Conservation (phyloP, 176 grass and related monocot genomes). For the Rhipidocladum racemiflorum region DNA sequence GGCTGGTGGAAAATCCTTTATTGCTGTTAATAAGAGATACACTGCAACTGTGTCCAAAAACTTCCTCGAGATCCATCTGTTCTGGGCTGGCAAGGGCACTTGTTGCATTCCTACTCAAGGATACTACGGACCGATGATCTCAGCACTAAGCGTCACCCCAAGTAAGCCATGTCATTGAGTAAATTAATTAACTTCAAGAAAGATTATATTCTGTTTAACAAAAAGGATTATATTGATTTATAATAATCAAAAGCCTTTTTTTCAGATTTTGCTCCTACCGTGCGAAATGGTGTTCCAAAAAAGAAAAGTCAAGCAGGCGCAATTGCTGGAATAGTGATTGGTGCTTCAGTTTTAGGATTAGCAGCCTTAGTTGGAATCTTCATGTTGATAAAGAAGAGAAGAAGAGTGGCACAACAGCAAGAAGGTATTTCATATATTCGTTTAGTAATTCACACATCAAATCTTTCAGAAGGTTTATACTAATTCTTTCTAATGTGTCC, state of each 20-base stretch:
- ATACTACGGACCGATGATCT: slow-evolving; percentile 56
- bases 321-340: slow-evolving; percentile 49
- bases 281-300: slow-evolving; percentile 43
- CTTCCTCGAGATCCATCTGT: slow-evolving; percentile 90
- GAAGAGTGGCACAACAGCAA: slow-evolving; percentile 15
- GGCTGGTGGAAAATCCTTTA: slow-evolving; percentile 57
- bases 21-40: slow-evolving; percentile 50
- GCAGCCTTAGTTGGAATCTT: slow-evolving; percentile 34
- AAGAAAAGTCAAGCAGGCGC: slow-evolving; percentile 35
- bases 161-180: slow-evolving; percentile 3
- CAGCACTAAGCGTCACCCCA: slow-evolving; percentile 74
- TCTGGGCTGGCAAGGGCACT: slow-evolving; percentile 95
- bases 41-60: slow-evolving; percentile 57
- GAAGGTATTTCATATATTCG: slow-evolving; percentile 26
- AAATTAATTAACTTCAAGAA: not conserved
- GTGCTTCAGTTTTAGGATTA: slow-evolving; percentile 21
- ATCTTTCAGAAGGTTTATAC: no score
- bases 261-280: slow-evolving; percentile 73
- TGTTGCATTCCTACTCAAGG: slow-evolving; percentile 71
- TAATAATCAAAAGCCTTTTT: not conserved
- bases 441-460: not conserved
- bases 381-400: slow-evolving; percentile 42
- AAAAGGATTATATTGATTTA: not conserved
- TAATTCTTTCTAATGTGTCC: no score
- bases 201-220: no score